Evolutionary conservation across 805 yeast genomes (phyloP).

Genomic region (Starmerella sp.): DNA sequence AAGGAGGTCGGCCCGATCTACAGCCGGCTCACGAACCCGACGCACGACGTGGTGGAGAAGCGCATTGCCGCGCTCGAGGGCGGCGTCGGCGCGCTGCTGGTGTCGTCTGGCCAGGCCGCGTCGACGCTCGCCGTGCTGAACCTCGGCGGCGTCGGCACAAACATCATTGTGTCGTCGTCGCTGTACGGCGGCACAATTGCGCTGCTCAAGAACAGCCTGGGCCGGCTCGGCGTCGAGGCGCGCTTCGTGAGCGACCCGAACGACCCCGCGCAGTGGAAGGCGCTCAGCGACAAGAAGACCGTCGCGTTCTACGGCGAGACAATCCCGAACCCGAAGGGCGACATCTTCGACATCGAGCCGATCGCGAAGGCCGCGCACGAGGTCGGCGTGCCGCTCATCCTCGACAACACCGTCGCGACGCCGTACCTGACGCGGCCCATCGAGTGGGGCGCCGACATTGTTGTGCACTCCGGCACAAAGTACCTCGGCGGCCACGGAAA

Average conservation of each 20-base stretch:
- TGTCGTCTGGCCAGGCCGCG: constrained; percentile 94
- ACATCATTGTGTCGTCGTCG: constrained; percentile 73
- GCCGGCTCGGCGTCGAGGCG: constrained; percentile 75
- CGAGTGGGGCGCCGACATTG: constrained; percentile 70
- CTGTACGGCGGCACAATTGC: constrained; percentile 95
- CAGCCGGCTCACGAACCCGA: constrained; percentile 86
- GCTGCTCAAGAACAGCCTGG: constrained; percentile 86
- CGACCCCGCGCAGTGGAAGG: constrained; percentile 53
- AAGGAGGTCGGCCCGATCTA: constrained; percentile 78
- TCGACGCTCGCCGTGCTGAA: constrained; percentile 62
- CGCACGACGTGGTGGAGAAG: constrained; percentile 80
- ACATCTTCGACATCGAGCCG: constrained; percentile 46
- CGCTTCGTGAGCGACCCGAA: constrained; percentile 76
- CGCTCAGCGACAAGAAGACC: constrained; percentile 68
- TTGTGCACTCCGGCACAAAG: constrained; percentile 90
- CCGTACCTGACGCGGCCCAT: constrained; percentile 81
- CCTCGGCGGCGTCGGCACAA: constrained; percentile 52
- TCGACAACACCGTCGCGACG: constrained; percentile 90
- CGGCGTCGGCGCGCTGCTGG: constrained; percentile 83
- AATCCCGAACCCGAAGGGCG: constrained; percentile 79
- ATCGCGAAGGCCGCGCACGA: constrained; percentile 64
- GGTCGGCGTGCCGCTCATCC: constrained; percentile 58
- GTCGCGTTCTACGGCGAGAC: constrained; percentile 73
- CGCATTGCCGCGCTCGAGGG: constrained; percentile 88
- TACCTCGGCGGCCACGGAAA: constrained; percentile 96